Evolutionary conservation across 352 stramenopile species (phyloP), one percentile per base, ranked within the genome.

Genomic region (Phytophthora chlamydospora): DNA sequence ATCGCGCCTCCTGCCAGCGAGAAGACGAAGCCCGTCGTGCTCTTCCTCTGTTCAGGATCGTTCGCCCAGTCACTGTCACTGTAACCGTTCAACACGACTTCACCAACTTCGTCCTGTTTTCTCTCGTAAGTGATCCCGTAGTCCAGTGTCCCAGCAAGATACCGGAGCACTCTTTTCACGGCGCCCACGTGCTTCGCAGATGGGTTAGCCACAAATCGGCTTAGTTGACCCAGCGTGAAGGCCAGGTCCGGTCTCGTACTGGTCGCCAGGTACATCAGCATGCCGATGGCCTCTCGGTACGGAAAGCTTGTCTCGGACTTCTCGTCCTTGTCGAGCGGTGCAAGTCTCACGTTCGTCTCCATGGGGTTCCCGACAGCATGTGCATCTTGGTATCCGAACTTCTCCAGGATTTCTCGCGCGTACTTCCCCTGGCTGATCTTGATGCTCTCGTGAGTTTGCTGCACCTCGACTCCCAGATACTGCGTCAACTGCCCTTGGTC

Each of bases 241-340:
- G 43, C 43, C 12, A 49, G 35, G 27, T 49, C 43, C 4, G 43
- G 43, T 24, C 27, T 21, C 11, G 43, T 49, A 14, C 43, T 38
- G 2, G 43, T 49, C 17, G 41, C 41, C 19, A 48, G 11, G 41
- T 49, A 60, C 40, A 60, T 60, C 13, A 60, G 13, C 7, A 41
- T 31, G 2, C 52, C 52, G 8, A 60, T 41, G 7, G 45, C 6
- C 19, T 51, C 39, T 17, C 52, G 40, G 17, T 60, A 60, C 12
- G 52, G 52, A 4, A 16, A 57, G 24, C 32, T 49, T 0, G 16
- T 4, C 27, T 35, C 38, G 13, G 48, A 58, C 4, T 9, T 14
- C 33, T 47, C 14, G 6, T 31, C 27, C 11, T 45, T n/a, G n/a
- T n/a, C n/a, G n/a, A n/a, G n/a, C n/a, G n/a, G n/a, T n/a, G n/a